A percentile compares a stretch with the other conserved stretches of the same genome.
Evolutionary conservation across 2,329 filamentous ascomycete species (phyloP).

Genomic region (Tolypocladium tundrense): DNA sequence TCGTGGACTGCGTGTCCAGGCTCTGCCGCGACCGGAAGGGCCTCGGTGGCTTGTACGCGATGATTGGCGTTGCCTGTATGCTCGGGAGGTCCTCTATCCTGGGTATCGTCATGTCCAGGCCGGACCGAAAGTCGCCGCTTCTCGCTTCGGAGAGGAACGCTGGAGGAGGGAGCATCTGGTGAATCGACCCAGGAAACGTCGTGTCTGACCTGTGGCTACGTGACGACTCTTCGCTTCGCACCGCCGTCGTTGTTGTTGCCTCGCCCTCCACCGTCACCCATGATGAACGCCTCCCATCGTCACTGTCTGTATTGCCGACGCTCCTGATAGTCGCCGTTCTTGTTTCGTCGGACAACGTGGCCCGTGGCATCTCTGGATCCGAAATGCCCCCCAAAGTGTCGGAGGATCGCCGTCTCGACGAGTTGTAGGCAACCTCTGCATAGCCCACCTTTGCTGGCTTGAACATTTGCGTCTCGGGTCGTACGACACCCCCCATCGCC

Average conservation of each 20-base stretch:
- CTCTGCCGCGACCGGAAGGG: constrained; percentile 10
- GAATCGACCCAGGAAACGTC: constrained; percentile 18
- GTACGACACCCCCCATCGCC: constrained; percentile 5
- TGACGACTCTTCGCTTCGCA: constrained; percentile 14
- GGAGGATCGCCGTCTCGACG: constrained; percentile 13
- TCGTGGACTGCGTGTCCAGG: constrained; percentile 16
- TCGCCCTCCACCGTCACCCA: constrained; percentile 24
- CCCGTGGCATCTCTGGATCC: constrained; percentile 13
- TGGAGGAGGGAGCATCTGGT: constrained; percentile 20
- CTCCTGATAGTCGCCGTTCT: constrained; percentile 10
- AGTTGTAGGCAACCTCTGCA: constrained; percentile 14
- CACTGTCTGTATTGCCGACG: constrained; percentile 10
- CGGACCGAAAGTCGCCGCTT: constrained; percentile 15
- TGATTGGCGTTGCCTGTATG: constrained; percentile 8
- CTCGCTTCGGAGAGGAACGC: constrained; percentile 15
- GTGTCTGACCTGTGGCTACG: constrained; percentile 14
- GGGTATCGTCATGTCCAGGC: constrained; percentile 17
- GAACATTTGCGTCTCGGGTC: constrained; percentile 7
- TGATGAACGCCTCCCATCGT: constrained; percentile 20
- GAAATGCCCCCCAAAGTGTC: constrained; percentile 14
- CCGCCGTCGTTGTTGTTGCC: constrained; percentile 11
- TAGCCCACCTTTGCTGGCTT: constrained; percentile 11
- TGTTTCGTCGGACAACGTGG: constrained; percentile 13
- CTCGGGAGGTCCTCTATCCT: constrained; percentile 16
- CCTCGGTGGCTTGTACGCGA: constrained; percentile 3